Percentiles rank a stretch among this genome's conserved stretches.
Conservation (phyloP, 1,284 basidiomycete species). For the Filobasidium uniguttulatum region DNA sequence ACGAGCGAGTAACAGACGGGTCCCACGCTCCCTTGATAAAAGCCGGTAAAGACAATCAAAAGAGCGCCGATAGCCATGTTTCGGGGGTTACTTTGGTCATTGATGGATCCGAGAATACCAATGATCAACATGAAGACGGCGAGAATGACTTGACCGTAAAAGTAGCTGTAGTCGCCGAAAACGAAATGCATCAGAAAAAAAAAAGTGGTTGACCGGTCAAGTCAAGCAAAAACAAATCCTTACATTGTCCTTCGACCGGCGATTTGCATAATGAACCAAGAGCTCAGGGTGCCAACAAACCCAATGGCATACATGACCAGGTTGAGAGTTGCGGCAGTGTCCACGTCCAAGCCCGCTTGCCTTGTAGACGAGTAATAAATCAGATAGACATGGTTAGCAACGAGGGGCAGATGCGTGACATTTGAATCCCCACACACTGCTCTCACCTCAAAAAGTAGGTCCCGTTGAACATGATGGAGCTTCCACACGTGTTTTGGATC, state of each 20-base stretch:
- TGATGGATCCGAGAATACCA: conserved; percentile 19
- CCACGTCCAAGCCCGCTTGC: conserved; percentile 26
- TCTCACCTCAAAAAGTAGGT: conserved; percentile 29
- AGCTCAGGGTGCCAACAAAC: conserved; percentile 27
- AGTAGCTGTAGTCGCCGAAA: conserved; percentile 30
- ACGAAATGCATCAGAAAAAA: background rate
- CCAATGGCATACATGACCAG: conserved; percentile 29
- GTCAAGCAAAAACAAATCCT: conserved; percentile 12
- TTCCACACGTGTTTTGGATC: conserved; percentile 17
- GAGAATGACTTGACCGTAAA: conserved; percentile 22
- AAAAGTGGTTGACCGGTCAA: too few species aligned
- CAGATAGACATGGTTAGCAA: too few species aligned
- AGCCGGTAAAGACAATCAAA: conserved; percentile 22
- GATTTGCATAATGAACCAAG: conserved; percentile 33
- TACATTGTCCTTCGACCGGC: conserved; percentile 30
- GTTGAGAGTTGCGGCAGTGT: conserved; percentile 27
- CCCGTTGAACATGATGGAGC: conserved; percentile 24
- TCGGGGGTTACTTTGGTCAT: conserved; percentile 10
- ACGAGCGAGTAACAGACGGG: conserved; percentile 29
- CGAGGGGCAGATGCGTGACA: background rate
- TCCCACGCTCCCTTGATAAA: conserved; percentile 11
- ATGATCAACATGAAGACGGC: conserved; percentile 22
- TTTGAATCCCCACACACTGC: background rate
- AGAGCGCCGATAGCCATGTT: conserved; percentile 23
- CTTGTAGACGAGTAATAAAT: too few species aligned